phyloP scores from a whole-genome alignment of 2,329 filamentous ascomycete species.

The Cordyceps pruinosa region DNA sequence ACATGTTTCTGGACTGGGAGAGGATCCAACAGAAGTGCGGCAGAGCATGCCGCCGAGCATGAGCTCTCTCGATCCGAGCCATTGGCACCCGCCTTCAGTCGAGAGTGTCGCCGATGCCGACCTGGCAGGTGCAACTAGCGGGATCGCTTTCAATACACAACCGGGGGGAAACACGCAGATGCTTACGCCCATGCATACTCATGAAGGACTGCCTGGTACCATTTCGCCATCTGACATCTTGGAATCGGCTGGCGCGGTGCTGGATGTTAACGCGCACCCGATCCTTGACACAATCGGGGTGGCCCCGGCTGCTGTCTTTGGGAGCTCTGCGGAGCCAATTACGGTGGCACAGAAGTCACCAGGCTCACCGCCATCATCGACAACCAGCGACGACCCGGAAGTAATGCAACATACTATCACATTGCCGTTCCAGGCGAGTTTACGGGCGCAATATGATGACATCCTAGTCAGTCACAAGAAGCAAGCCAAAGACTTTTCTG shows the following conservation, averaged over 20 bases:
- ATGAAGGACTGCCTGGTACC: slow-evolving; percentile 2
- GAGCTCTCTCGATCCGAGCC: background rate
- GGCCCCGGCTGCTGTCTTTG: slow-evolving; percentile 1
- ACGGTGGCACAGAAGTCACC: slow-evolving; percentile 8
- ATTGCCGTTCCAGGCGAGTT: slow-evolving; percentile 48
- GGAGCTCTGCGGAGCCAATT: slow-evolving; percentile 1
- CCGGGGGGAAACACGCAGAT: background rate
- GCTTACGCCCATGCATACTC: background rate
- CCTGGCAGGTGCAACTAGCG: background rate
- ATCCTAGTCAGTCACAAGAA: slow-evolving; percentile 37
- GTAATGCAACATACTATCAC: slow-evolving; percentile 44
- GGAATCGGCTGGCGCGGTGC: background rate
- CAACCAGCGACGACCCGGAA: slow-evolving; percentile 12
- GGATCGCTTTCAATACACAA: slow-evolving; percentile 4
- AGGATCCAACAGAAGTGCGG: background rate
- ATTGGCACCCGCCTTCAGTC: slow-evolving; percentile 7
- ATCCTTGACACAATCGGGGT: slow-evolving; percentile 1
- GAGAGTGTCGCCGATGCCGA: background rate
- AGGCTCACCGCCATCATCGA: slow-evolving; percentile 10
- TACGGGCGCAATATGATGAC: slow-evolving; percentile 45
- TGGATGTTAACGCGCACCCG: background rate
- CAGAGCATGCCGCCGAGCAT: background rate
- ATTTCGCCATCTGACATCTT: slow-evolving; percentile 14
- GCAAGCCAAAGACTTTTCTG: slow-evolving; percentile 40
- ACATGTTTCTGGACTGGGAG: background rate